Evolutionary conservation across 2,329 filamentous ascomycete genomes (phyloP).

Genomic region (Epichloe gansuensis): DNA sequence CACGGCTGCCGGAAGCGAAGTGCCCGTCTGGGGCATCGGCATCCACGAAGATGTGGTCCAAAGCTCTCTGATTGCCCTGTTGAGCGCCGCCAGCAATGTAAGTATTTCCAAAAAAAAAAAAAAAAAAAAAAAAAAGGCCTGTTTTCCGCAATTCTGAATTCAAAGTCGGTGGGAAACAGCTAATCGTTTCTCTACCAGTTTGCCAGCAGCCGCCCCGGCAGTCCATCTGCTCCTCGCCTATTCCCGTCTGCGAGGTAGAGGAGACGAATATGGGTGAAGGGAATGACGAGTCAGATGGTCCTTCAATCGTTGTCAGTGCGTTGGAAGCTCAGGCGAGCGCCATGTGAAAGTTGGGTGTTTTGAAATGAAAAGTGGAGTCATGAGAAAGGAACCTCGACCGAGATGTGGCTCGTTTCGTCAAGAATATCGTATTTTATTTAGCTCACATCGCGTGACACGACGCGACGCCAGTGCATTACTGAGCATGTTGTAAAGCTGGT

Average conservation of each 20-base stretch:
- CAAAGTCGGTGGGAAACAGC: too few species aligned
- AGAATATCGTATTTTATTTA: too few species aligned
- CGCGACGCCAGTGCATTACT: too few species aligned
- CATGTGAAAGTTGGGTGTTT: slow-evolving; percentile 6
- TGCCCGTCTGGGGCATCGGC: slow-evolving; percentile 76
- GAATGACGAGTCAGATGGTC: slow-evolving; percentile 2
- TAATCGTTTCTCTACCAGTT: slow-evolving; percentile 28
- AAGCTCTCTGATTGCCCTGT: slow-evolving; percentile 72
- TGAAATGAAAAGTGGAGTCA: background rate
- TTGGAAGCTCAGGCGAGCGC: slow-evolving; percentile 13
- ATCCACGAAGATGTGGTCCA: slow-evolving; percentile 51
- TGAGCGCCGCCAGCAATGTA: slow-evolving; percentile 78
- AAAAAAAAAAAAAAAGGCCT: background rate
- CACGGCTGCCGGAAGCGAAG: slow-evolving; percentile 50
- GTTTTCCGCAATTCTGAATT: too few species aligned
- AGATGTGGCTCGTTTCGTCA: too few species aligned
- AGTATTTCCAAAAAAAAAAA: slow-evolving; percentile 27
- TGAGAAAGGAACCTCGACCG: background rate
- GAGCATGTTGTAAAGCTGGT: too few species aligned
- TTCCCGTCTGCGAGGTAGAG: slow-evolving; percentile 18
- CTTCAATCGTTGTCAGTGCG: slow-evolving; percentile 9
- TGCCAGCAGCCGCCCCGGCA: slow-evolving; percentile 55
- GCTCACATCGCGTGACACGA: too few species aligned
- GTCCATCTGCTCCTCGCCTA: slow-evolving; percentile 47
- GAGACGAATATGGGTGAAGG: slow-evolving; percentile 8